phyloP scores from a whole-genome alignment of 1,139 yeast species.

The Chernovozyma sophiae-reginae region DNA sequence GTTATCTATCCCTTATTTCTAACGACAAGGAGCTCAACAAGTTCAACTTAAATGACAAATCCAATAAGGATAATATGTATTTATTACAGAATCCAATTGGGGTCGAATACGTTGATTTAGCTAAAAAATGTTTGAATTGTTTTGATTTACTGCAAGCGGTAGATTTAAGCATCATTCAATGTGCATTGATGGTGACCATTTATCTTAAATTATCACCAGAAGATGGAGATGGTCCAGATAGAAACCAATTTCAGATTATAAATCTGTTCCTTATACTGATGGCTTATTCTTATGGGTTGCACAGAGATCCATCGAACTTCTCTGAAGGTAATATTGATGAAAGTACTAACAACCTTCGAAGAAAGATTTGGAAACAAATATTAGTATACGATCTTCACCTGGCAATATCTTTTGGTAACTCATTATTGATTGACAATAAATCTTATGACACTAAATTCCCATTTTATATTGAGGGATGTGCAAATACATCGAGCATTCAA shows the following conservation, averaged over 20 bases:
- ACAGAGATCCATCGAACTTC: constrained; percentile 37
- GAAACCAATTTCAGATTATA: constrained; percentile 41
- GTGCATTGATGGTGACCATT: constrained; percentile 34
- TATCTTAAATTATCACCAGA: constrained; percentile 43
- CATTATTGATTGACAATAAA: constrained; percentile 22
- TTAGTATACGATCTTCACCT: constrained; percentile 27
- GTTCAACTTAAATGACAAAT: constrained; percentile 8
- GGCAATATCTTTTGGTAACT: constrained; percentile 35
- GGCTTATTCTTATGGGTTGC: constrained; percentile 42
- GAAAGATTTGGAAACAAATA: constrained; percentile 46
- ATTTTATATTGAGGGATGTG: constrained; percentile 3
- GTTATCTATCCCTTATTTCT: constrained; percentile 20
- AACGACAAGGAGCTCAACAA: constrained; percentile 15
- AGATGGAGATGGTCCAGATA: constrained; percentile 40
- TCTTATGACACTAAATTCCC: constrained; percentile 36
- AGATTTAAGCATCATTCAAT: constrained; percentile 19
- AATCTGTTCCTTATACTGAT: constrained; percentile 39
- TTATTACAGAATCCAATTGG: constrained; percentile 21
- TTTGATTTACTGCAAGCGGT: constrained; percentile 19
- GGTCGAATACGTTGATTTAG: constrained; percentile 20
- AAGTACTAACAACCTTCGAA: constrained; percentile 26
- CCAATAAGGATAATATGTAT: constrained; percentile 3
- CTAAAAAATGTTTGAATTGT: constrained; percentile 22
- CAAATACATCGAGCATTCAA: not conserved
- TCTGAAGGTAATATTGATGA: constrained; percentile 17